Evolutionary conservation across 192 early-diverging fungal species (phyloP).

Genomic region (Umbelopsis sp.): DNA sequence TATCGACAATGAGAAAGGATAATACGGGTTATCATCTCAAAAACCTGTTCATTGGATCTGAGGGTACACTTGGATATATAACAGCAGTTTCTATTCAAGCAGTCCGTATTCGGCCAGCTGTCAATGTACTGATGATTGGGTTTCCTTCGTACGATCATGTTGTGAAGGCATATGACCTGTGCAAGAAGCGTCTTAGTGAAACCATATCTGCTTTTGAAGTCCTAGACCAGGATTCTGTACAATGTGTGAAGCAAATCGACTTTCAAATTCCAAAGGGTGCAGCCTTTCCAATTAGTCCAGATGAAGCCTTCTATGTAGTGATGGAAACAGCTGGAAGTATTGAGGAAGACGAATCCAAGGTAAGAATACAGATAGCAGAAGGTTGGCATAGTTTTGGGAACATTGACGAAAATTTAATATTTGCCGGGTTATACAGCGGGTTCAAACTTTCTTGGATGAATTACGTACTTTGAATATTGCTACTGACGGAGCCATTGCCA

Average conservation of each 20-base stretch:
- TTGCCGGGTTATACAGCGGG: slow-evolving; percentile 44
- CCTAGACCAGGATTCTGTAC: slow-evolving; percentile 75
- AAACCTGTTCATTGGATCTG: slow-evolving; percentile 95
- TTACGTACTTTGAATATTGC: slow-evolving; percentile 68
- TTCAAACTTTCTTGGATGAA: slow-evolving; percentile 66
- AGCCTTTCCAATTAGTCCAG: slow-evolving; percentile 55
- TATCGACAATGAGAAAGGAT: slow-evolving; percentile 86
- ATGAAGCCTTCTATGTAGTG: slow-evolving; percentile 84
- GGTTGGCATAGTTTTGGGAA: background rate
- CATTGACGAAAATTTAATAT: background rate
- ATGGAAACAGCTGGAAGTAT: slow-evolving; percentile 89
- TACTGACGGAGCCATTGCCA: slow-evolving; percentile 81
- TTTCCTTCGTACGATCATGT: slow-evolving; percentile 74
- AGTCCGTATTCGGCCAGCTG: slow-evolving; percentile 50
- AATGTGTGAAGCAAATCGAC: slow-evolving; percentile 70
- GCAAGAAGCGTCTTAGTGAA: slow-evolving; percentile 79
- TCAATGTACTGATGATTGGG: slow-evolving; percentile 76
- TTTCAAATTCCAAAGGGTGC: slow-evolving; percentile 40
- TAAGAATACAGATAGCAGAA: background rate
- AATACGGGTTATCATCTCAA: slow-evolving; percentile 96
- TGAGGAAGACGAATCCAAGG: slow-evolving; percentile 83
- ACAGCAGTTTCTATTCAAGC: slow-evolving; percentile 87
- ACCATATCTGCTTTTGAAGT: slow-evolving; percentile 95
- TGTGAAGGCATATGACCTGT: slow-evolving; percentile 67
- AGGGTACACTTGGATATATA: slow-evolving; percentile 91